These are phyloP conservation scores for Lactarius quietus DNA, from an alignment of 768 basidiomycete genomes.

Conservation along the genomic window DNA sequence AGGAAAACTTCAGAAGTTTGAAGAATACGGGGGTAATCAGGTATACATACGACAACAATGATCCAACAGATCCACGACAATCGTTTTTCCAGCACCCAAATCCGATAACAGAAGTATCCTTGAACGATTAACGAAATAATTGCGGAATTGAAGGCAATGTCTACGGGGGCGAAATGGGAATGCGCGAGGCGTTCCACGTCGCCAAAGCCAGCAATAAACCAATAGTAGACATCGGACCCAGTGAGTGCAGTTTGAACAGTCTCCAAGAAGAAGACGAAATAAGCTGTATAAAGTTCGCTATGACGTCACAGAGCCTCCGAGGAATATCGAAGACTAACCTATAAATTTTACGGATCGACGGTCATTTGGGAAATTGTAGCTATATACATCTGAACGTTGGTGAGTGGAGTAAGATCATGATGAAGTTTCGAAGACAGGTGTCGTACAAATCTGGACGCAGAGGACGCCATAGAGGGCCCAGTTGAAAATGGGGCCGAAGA, in stretches of 20 bases:
- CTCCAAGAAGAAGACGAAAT: not conserved
- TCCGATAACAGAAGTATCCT: not conserved
- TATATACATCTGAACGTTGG: not conserved
- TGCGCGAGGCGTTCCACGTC: not conserved
- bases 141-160: not conserved
- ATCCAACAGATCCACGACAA: not conserved
- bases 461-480: constrained; percentile 3
- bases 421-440: not conserved
- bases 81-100: not conserved
- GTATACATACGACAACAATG: not conserved
- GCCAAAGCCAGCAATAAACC: not conserved
- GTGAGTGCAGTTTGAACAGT: not conserved
- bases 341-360: not conserved
- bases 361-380: not conserved
- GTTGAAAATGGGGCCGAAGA: not conserved
- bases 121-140: not conserved
- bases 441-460: constrained; percentile 1
- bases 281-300: not conserved
- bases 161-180: not conserved
- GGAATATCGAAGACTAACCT: not conserved
- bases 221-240: not conserved
- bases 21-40: not conserved
- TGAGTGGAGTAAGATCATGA: not conserved
- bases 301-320: not conserved
- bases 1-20: not conserved